A percentile compares a stretch with the other conserved stretches of the same genome.
Evolutionary conservation across 2,329 filamentous ascomycete genomes (phyloP).

Genomic region (Cladorrhinum sp.): DNA sequence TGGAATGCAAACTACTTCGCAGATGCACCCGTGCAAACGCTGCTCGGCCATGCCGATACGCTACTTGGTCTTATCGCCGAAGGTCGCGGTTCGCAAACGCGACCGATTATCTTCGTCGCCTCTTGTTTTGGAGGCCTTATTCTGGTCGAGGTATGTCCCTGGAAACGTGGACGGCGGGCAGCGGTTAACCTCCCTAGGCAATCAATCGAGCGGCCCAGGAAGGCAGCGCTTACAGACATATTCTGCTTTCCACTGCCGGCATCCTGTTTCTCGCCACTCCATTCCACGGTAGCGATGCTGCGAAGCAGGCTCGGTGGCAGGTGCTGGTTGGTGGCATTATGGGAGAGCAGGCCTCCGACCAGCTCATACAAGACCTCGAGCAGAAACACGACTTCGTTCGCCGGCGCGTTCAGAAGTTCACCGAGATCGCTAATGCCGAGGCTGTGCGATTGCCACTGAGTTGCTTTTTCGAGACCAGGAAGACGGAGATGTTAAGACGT

Average conservation of each 20-base stretch:
- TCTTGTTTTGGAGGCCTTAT: slow-evolving; percentile 27
- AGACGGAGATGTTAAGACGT: slow-evolving; percentile 16
- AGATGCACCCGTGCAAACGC: slow-evolving; percentile 21
- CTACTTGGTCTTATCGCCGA: slow-evolving; percentile 18
- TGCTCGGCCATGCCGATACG: slow-evolving; percentile 23
- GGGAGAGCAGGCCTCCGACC: slow-evolving; percentile 20
- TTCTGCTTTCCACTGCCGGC: slow-evolving; percentile 24
- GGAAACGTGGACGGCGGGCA: slow-evolving; percentile 9
- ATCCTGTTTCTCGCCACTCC: slow-evolving; percentile 27
- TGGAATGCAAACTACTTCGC: slow-evolving; percentile 23
- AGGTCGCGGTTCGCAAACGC: slow-evolving; percentile 12
- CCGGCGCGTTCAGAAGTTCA: slow-evolving; percentile 18
- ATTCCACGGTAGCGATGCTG: slow-evolving; percentile 24
- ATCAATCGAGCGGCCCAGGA: slow-evolving; percentile 23
- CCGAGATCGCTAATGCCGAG: slow-evolving; percentile 20
- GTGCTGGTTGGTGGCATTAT: slow-evolving; percentile 21
- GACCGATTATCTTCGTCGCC: slow-evolving; percentile 26
- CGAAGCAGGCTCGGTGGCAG: slow-evolving; percentile 20
- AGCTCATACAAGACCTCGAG: slow-evolving; percentile 19
- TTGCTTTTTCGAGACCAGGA: slow-evolving; percentile 21
- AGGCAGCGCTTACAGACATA: slow-evolving; percentile 21
- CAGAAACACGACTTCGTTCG: slow-evolving; percentile 11
- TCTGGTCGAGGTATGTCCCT: slow-evolving; percentile 20
- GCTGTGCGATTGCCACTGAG: slow-evolving; percentile 16
- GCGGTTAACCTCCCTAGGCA: slow-evolving; percentile 17